Evolutionary conservation across 1,139 yeast genomes (phyloP).

Genomic region (Blastobotrys indianensis): DNA sequence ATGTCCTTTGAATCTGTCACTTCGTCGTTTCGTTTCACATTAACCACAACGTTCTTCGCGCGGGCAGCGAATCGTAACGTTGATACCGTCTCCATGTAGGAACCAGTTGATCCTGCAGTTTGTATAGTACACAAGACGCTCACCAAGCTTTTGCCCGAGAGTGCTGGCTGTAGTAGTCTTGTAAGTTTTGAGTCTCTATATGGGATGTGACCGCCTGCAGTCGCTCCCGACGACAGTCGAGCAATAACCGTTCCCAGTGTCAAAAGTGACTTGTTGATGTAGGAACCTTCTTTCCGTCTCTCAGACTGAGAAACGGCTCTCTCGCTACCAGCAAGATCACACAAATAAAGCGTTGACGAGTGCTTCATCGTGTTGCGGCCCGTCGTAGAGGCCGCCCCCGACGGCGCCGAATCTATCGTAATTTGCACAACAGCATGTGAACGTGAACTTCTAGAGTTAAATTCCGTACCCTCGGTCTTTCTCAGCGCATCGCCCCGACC

Average conservation of each 20-base stretch:
- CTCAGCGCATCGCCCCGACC: constrained; percentile 67
- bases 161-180: constrained; percentile 80
- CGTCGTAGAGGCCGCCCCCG: constrained; percentile 24
- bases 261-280: constrained; percentile 79
- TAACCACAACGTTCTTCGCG: constrained; percentile 76
- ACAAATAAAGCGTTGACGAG: constrained; percentile 64
- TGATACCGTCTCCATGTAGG: constrained; percentile 69
- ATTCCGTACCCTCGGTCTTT: constrained; percentile 84
- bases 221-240: constrained; percentile 40
- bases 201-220: constrained; percentile 55
- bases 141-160: constrained; percentile 83
- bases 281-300: constrained; percentile 88
- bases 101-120: constrained; percentile 49
- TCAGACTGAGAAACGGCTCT: constrained; percentile 77
- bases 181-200: constrained; percentile 91
- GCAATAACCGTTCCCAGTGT: constrained; percentile 89
- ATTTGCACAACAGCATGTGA: constrained; percentile 90
- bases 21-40: constrained; percentile 49
- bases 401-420: constrained; percentile 41
- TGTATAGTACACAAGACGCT: constrained; percentile 81
- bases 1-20: constrained; percentile 18
- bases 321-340: constrained; percentile 96
- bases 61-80: constrained; percentile 89
- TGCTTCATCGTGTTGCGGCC: constrained; percentile 36
- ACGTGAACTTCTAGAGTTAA: constrained; percentile 75